Evolutionary conservation across 805 yeast genomes (phyloP), one percentile per base, ranked within the genome.

Genomic region (Monosporozyma solicola): DNA sequence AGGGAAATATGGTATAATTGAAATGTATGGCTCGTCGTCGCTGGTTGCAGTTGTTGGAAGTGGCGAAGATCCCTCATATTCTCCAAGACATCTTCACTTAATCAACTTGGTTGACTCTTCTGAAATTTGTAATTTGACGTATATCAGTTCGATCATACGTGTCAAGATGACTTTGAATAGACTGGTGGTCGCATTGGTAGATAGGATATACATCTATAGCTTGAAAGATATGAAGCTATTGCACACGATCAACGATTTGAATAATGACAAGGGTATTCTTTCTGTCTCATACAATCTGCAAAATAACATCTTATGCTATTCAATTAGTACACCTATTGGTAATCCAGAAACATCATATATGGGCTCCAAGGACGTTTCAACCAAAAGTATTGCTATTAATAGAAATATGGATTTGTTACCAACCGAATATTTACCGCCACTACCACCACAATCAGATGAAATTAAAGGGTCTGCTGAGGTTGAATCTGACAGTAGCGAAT

Each of bases 71-170:
- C 78, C 82, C 2, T 64, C 76, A 3, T 74, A 80, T 60, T 80
- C 88, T 9, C 94, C 96, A n/a, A 76, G 97, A 55, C 80, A 89
- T 57, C 75, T 92, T 55, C 82, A 82, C 63, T 81, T 92, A 50
- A 75, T 89, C 53, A 91, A 94, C 71, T 86, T 96, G 2, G 87
- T 87, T 65, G 71, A 67, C 55, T 66, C 68, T 48, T 64, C 77
- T 0, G 69, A 74, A 0, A 84, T 85, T 25, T 85, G 91, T 64
- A 91, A 85, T 63, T 72, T 86, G 53, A 75, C 84, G 0, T 85
- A 83, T 61, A 84, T 88, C 1, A 75, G 84, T 7, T 67, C 78
- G 5, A 81, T 86, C 0, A 63, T 82, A 32, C 76, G 78, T 48
- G 80, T 85, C 41, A 78, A 78, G 63, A 70, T 86, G 67, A 86